Evolutionary conservation across 2,329 filamentous ascomycete genomes (phyloP).

Genomic region (Xylariaceae sp.): DNA sequence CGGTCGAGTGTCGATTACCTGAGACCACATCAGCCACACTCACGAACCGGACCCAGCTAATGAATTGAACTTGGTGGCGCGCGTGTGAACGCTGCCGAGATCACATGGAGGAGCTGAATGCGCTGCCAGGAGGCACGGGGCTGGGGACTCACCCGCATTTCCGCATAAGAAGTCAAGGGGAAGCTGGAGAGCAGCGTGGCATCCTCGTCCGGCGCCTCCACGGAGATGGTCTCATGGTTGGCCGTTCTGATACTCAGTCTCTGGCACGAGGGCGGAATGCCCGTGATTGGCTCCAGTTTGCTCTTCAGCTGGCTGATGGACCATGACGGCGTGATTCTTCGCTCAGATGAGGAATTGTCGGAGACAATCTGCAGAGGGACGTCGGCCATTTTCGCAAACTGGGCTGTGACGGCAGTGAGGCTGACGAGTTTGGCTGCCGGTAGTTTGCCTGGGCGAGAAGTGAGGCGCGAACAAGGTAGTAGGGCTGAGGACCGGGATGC

Average conservation of each 20-base stretch:
- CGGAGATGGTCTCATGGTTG: conserved; percentile 51
- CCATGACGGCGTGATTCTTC: conserved; percentile 89
- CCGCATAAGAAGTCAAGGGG: conserved; percentile 64
- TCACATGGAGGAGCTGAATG: conserved; percentile 4
- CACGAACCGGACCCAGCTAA: neutral
- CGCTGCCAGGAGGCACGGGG: neutral
- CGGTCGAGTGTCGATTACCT: conserved; percentile 79
- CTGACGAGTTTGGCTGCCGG: conserved; percentile 4
- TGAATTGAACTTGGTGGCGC: neutral
- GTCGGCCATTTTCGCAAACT: conserved; percentile 51
- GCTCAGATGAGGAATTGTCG: conserved; percentile 73
- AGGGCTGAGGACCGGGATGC: conserved; percentile 7
- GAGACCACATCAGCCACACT: conserved; percentile 20
- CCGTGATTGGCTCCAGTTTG: conserved; percentile 88
- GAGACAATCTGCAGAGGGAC: conserved; percentile 69
- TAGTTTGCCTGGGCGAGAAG: conserved; percentile 1
- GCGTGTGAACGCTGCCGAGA: conserved; percentile 3
- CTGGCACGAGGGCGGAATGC: conserved; percentile 76
- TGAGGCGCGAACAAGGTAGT: conserved; percentile 1
- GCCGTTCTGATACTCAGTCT: conserved; percentile 63
- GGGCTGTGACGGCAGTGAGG: conserved; percentile 6
- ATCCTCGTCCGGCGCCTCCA: conserved; percentile 70
- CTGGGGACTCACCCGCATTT: conserved; percentile 62
- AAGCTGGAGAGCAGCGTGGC: conserved; percentile 55
- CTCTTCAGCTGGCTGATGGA: conserved; percentile 73